Percentiles rank a stretch among this genome's conserved stretches.
Conservation (phyloP, 2,329 filamentous ascomycete species). For the Biscogniauxia marginata region DNA sequence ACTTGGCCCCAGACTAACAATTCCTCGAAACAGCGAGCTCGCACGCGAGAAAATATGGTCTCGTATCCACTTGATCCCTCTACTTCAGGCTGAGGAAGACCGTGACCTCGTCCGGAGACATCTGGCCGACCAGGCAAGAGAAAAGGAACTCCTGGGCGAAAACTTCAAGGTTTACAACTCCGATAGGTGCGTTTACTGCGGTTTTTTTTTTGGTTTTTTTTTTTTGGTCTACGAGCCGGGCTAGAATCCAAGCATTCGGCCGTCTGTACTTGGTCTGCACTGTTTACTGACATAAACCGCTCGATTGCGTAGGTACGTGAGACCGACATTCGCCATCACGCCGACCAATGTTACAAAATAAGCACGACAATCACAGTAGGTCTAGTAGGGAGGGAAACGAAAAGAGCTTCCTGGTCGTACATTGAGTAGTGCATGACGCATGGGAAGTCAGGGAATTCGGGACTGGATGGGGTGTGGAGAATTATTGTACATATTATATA, state of each 20-base stretch:
- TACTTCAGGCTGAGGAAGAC: slow-evolving; percentile 95
- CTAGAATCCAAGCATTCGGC: too few relatives aligned
- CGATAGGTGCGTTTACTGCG: slow-evolving; percentile 64
- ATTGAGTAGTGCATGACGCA: too few relatives aligned
- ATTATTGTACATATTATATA: too few relatives aligned
- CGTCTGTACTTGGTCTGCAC: too few relatives aligned
- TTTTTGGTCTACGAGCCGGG: too few relatives aligned
- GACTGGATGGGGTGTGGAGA: too few relatives aligned
- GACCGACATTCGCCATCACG: slow-evolving; percentile 74
- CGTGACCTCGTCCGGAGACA: slow-evolving; percentile 87
- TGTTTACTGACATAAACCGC: slow-evolving; percentile 12
- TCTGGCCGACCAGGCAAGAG: slow-evolving; percentile 81
- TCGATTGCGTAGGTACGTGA: slow-evolving; percentile 69
- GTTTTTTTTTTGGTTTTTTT: neutral
- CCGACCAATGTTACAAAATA: slow-evolving; percentile 64
- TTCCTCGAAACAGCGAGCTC: slow-evolving; percentile 65
- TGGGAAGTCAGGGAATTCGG: too few relatives aligned
- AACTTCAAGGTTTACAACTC: slow-evolving; percentile 84
- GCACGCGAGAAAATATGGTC: slow-evolving; percentile 98
- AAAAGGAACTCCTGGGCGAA: slow-evolving; percentile 85
- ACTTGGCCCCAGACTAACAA: slow-evolving; percentile 2
- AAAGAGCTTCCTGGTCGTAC: too few relatives aligned
- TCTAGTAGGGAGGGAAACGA: neutral
- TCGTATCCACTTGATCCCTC: slow-evolving; percentile 88
- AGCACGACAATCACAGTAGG: neutral